Evolutionary conservation across 2,329 filamentous ascomycete species (phyloP).

Genomic region (Zasmidium citrigriseum): DNA sequence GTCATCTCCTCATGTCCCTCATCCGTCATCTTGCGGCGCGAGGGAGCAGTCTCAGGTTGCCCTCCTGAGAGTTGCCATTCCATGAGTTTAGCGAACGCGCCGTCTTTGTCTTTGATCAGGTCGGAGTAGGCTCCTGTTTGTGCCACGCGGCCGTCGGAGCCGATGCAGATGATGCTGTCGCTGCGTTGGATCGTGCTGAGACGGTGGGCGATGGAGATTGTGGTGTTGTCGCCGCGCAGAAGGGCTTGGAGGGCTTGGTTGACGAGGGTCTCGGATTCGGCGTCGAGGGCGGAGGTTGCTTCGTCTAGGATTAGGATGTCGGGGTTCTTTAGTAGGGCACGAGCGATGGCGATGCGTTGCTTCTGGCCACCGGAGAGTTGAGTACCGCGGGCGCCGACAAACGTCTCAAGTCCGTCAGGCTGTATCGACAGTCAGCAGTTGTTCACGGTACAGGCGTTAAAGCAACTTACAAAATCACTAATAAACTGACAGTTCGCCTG

Average conservation of each 20-base stretch:
- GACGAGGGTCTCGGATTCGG: constrained; percentile 94
- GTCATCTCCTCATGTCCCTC: constrained; percentile 25
- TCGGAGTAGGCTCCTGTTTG: constrained; percentile 84
- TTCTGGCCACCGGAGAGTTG: constrained; percentile 96
- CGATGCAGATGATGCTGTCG: constrained; percentile 90
- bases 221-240: constrained; percentile 86
- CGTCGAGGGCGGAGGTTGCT: constrained; percentile 89
- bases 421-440: constrained; percentile 29
- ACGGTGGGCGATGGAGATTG: constrained; percentile 95
- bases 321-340: constrained; percentile 90
- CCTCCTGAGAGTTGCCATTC: constrained; percentile 97
- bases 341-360: constrained; percentile 94
- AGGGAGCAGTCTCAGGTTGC: constrained; percentile 47
- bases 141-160: constrained; percentile 81
- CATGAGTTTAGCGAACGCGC: constrained; percentile 94
- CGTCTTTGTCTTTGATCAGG: constrained; percentile 70
- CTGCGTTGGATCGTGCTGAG: constrained; percentile 95
- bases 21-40: constrained; percentile 15
- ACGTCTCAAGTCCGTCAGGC: constrained; percentile 92
- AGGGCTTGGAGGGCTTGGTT: constrained; percentile 84
- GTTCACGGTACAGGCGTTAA: constrained; percentile 13
- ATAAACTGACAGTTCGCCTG: constrained; percentile 97
- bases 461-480: constrained; percentile 72
- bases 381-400: constrained; percentile 86
- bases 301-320: constrained; percentile 97